These are phyloP conservation scores for Leishmania guyanensis DNA, from an alignment of 208 protist species.

Conservation along the genomic window DNA sequence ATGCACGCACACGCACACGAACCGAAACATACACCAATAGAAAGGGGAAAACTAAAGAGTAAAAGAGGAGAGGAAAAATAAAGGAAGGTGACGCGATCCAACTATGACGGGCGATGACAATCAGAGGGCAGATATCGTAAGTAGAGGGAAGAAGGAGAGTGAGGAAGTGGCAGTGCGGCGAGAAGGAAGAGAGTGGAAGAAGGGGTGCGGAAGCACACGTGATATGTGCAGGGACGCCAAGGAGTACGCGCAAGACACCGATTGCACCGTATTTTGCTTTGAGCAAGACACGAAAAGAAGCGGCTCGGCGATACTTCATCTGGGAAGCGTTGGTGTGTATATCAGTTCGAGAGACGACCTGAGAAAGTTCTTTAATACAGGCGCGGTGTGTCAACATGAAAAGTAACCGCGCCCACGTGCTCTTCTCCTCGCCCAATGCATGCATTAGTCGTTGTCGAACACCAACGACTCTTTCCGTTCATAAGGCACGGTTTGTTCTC, in stretches of 20 bases:
- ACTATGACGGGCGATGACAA: neutral
- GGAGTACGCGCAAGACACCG: neutral
- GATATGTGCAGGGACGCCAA: neutral
- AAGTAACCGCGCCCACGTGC: neutral
- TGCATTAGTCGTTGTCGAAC: neutral
- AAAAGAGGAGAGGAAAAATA: slow-evolving; percentile 3
- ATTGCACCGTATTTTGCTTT: neutral
- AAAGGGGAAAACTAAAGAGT: neutral
- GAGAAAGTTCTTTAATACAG: neutral
- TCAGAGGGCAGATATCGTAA: neutral
- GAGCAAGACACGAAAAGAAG: neutral
- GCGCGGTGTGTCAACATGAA: neutral
- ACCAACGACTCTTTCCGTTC: neutral
- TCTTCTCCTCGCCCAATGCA: neutral
- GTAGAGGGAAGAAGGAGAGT: neutral
- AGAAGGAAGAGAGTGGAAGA: no score
- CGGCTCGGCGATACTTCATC: neutral
- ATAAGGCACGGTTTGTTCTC: neutral
- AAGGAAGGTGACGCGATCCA: neutral
- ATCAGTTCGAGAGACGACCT: neutral
- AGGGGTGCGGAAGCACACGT: neutral
- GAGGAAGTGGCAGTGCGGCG: neutral
- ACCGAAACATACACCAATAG: neutral
- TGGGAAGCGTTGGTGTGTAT: neutral
- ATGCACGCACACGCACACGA: no score